Percentiles rank a stretch among this genome's conserved stretches.
Evolutionary conservation across 2,329 filamentous ascomycete genomes (phyloP).

Genomic region (Beauveria pseudobassiana): DNA sequence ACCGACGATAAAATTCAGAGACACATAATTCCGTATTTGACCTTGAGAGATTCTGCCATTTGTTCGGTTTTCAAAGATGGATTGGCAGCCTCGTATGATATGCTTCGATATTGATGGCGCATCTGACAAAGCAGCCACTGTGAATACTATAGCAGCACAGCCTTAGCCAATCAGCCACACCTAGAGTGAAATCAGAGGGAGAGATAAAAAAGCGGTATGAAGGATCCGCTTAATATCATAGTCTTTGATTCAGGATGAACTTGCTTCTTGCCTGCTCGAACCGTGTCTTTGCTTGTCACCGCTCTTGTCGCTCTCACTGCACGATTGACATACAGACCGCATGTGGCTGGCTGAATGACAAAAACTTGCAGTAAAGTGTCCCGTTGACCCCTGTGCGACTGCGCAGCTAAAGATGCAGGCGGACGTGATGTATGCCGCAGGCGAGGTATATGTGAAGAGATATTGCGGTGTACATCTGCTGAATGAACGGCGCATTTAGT

Average conservation of each 20-base stretch:
- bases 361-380: neutral
- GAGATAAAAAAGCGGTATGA: neutral
- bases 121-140: neutral
- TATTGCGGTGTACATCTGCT: neutral
- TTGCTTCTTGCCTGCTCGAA: neutral
- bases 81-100: too few species aligned
- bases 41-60: too few species aligned
- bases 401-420: neutral
- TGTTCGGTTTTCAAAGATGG: too few species aligned
- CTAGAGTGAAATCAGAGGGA: too few species aligned
- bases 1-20: too few species aligned
- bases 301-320: neutral
- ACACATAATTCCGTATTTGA: too few species aligned
- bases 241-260: too few species aligned
- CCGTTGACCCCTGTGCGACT: neutral
- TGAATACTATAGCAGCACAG: neutral
- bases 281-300: neutral
- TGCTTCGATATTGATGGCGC: too few species aligned
- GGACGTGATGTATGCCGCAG: neutral
- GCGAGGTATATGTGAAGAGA: neutral
- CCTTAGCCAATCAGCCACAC: too few species aligned
- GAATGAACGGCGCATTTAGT: neutral
- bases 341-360: neutral
- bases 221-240: neutral
- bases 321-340: neutral